Percentiles rank a stretch among this genome's conserved stretches.
Conservation (phyloP, 768 basidiomycete species). For the Pisolithus albus region DNA sequence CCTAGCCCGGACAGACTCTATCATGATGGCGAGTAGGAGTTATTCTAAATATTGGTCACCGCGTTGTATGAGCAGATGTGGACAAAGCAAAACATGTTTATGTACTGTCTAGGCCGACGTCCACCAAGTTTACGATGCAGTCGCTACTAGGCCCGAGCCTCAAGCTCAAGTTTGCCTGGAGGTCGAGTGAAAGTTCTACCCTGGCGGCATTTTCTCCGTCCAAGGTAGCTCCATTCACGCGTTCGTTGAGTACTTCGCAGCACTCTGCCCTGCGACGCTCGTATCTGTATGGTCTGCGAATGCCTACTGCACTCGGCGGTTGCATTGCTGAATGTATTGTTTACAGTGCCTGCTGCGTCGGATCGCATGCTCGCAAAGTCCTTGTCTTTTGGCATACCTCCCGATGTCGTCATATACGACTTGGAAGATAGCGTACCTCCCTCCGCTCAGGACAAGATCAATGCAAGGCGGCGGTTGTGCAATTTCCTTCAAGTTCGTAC, state of each 20-base stretch:
- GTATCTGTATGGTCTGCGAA: constrained; percentile 49
- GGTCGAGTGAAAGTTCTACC: no score
- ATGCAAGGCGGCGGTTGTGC: constrained; percentile 49
- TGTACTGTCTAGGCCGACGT: no score
- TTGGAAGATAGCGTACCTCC: constrained; percentile 83
- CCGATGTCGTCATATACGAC: constrained; percentile 83
- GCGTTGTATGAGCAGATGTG: no score
- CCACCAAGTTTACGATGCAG: no score
- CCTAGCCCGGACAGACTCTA: no score
- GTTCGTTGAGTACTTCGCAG: constrained; percentile 1
- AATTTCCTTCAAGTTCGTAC: constrained; percentile 49
- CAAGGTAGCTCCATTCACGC: not conserved
- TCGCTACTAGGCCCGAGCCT: no score
- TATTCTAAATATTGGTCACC: no score
- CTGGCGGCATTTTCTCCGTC: no score
- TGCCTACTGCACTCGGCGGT: not conserved
- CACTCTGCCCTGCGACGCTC: constrained; percentile 38
- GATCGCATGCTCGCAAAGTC: constrained; percentile 81
- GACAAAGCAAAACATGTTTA: no score
- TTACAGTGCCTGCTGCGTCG: constrained; percentile 68
- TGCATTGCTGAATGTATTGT: not conserved
- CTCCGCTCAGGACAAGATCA: constrained; percentile 45
- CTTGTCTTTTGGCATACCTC: constrained; percentile 36
- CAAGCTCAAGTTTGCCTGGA: no score
- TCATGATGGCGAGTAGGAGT: no score